Conservation (phyloP, 495 filamentous ascomycete genomes). For the Parathielavia hyrcaniae region DNA sequence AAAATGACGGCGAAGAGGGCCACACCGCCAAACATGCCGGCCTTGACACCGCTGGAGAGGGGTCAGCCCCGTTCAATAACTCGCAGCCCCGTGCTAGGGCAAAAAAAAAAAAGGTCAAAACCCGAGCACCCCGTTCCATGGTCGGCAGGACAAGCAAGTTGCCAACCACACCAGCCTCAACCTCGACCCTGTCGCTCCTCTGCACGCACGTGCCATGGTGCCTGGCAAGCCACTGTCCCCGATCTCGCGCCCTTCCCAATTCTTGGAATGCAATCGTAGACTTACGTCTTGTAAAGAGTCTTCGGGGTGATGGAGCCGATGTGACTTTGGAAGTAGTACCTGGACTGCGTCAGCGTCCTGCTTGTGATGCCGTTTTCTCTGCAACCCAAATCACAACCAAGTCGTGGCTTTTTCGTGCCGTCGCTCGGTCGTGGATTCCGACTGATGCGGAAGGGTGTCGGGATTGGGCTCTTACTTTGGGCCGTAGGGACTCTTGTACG, state of each 20-base stretch:
- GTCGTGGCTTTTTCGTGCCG: neutral
- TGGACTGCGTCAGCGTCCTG: slow-evolving; percentile 30
- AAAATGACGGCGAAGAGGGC: slow-evolving; percentile 53
- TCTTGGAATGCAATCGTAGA: neutral
- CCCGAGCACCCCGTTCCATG: neutral
- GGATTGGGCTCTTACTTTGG: slow-evolving; percentile 44
- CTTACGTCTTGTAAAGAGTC: slow-evolving; percentile 38
- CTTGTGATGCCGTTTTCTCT: neutral
- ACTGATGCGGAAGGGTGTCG: too few species aligned
- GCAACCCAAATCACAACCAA: neutral
- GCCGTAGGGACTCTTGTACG: slow-evolving; percentile 47
- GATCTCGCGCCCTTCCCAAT: neutral
- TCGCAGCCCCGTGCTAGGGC: neutral
- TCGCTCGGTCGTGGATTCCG: neutral
- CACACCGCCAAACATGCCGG: slow-evolving; percentile 47
- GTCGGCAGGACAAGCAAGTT: neutral
- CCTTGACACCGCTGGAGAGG: slow-evolving; percentile 37
- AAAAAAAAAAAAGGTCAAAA: neutral
- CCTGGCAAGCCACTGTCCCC: neutral
- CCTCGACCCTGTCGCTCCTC: neutral
- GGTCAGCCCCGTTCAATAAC: slow-evolving; percentile 7
- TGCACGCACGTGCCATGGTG: neutral
- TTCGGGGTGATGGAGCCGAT: slow-evolving; percentile 36
- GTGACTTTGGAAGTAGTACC: slow-evolving; percentile 45
- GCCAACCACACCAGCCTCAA: neutral